Evolutionary conservation across 2,329 filamentous ascomycete species (phyloP).

Genomic region (Xenosphaeropsis pyriputrescens): DNA sequence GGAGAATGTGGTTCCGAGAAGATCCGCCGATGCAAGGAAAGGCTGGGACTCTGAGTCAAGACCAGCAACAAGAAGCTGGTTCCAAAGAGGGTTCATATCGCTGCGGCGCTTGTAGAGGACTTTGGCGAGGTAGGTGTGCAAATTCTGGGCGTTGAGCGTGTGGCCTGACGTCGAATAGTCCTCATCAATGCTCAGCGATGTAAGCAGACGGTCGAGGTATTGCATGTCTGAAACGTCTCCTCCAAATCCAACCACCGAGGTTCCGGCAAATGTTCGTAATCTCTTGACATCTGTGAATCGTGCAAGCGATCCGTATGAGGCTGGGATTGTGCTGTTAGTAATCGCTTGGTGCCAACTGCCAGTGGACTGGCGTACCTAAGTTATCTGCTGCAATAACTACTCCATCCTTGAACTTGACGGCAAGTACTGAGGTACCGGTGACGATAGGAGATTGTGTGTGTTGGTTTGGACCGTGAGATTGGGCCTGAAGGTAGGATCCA

Average conservation of each 20-base stretch:
- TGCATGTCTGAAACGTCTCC: conserved; percentile 99
- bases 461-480: conserved; percentile 51
- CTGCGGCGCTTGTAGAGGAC: conserved; percentile 90
- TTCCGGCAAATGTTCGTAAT: conserved; percentile 74
- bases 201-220: conserved; percentile 85
- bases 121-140: conserved; percentile 93
- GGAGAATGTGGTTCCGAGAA: conserved; percentile 84
- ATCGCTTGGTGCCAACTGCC: no score
- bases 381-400: conserved; percentile 97
- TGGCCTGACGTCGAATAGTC: conserved; percentile 48
- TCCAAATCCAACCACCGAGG: conserved; percentile 80
- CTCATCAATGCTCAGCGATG: conserved; percentile 75
- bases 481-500: conserved; percentile 60
- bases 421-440: conserved; percentile 90
- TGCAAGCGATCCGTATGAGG: conserved; percentile 92
- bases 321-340: conserved; percentile 26
- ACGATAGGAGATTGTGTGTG: conserved; percentile 90
- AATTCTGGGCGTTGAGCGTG: conserved; percentile 74
- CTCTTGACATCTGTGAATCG: conserved; percentile 96
- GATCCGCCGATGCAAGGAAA: conserved; percentile 82
- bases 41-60: conserved; percentile 67
- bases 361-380: conserved; percentile 44
- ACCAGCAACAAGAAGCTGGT: conserved; percentile 82
- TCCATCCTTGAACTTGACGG: conserved; percentile 89
- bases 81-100: conserved; percentile 97